Base-by-base conservation (phyloP, 352 stramenopile species). In the Pythium aphanidermatum region DNA sequence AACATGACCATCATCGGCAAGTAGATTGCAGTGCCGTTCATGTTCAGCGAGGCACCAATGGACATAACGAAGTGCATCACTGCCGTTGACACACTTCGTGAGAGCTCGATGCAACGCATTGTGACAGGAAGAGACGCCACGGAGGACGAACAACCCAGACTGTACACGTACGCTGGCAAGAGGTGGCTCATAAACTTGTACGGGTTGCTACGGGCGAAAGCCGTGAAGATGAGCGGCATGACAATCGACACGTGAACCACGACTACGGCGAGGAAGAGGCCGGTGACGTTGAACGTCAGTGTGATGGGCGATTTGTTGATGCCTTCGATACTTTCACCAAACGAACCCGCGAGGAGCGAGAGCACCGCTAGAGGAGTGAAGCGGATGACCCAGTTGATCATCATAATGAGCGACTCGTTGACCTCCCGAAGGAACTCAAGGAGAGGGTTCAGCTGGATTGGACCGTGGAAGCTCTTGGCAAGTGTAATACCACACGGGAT, bases 1-100 rank as follows among this genome's bases (percentile, higher is more conserved):
- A 84, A 84, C 54, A 90, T 77, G 24, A 86, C 60, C 52, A 83
- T 58, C 57, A 88, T 65, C 21, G 70, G 60, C 23, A 92, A 53
- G 43, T 92, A 92, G 20, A 92, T 74, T 11, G 73, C 77, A 23
- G 77, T 83, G 19, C 80, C 80, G 51, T 78, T 79, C 74, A 83
- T 86, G 57, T 90, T 75, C 19, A 92, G 48, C 26, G 67, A 67
- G 3, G 70, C 70, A 19, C 73, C 74, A 27, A 86, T 70, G 1
- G 74, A 74, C 60, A 90, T 72, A 29, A 90, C 62, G 29, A 88
- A 86, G 55, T 85, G 61, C 69, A 82, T 79, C 21, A 88, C 44
- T 23, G 74, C 74, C 24, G 59, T 72, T 35, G 73, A 67, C 21
- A 86, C 67, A 14, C 65, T 41, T 2, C 70, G 72, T 14, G 74